Evolutionary conservation across 352 stramenopile species (phyloP), one percentile per base, ranked within the genome.

Genomic region (Pythium graminicola): DNA sequence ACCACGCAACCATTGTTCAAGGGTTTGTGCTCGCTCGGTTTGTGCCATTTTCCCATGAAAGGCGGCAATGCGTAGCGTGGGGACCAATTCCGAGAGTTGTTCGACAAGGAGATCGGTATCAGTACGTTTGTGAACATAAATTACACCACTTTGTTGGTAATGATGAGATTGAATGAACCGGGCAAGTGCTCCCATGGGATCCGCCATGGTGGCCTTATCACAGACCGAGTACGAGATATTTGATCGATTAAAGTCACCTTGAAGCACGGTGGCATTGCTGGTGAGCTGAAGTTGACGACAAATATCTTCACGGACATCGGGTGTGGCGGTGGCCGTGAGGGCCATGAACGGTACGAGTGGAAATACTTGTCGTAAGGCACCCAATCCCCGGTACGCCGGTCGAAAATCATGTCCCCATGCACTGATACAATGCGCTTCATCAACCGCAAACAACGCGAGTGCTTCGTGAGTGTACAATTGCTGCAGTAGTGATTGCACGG

Each of bases 391-490:
- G 68, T 99, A 99, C 63, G 98, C 97, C 59, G 97, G 97, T 11
- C 97, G 78, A 65, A 99, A 99, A 65, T 99, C 98, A 65, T 99
- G 97, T 19, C 96, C 97, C 97, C 97, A 99, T 61, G 96, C 87
- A 50, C 83, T 97, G 53, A 99, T 93, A 69, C 97, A 99, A 60
- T 99, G 97, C 6, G 83, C 85, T 62, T 95, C 83, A 64, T 99
- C 96, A 6, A 99, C 86, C 16, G 99, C 93, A 69, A 99, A 99
- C 27, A 96, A 79, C 57, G 89, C 96, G 11, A 99, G 81, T 8
- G 94, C 68, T 38, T 85, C 67, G 14, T 91, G 66, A 3, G 77
- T 89, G 49, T 87, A 74, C 44, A 89, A 94, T 36, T 98, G 73
- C 38, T 89, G 89, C 51, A 65, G 82, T 16, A 96, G 60, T 61